phyloP scores from a whole-genome alignment of 208 protist species.

The Trypanosomatidae sp. region DNA sequence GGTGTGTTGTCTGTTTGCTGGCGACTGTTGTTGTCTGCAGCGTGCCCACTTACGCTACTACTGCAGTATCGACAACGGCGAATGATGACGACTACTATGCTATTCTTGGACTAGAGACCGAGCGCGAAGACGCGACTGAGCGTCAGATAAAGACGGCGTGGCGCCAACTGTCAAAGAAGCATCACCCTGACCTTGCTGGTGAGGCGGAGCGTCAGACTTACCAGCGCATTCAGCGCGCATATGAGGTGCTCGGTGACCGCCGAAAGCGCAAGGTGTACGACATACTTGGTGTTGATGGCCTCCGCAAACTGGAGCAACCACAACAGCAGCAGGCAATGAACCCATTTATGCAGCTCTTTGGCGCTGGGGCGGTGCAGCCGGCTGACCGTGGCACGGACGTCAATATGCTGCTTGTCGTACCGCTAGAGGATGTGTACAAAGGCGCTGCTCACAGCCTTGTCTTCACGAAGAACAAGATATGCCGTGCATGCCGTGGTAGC shows the following conservation, averaged over 20 bases:
- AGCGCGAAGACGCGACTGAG: conserved; percentile 59
- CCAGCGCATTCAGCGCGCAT: conserved; percentile 70
- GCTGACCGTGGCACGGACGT: conserved; percentile 28
- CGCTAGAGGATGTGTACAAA: conserved; percentile 88
- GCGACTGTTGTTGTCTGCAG: too few relatives aligned
- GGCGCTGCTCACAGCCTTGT: conserved; percentile 64
- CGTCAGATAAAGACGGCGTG: conserved; percentile 66
- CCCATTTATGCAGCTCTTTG: conserved; percentile 15
- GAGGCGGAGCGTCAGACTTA: conserved; percentile 43
- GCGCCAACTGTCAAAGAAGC: conserved; percentile 56
- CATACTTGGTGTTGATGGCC: conserved; percentile 74
- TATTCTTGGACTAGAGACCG: conserved; percentile 36
- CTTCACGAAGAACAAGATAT: conserved; percentile 83
- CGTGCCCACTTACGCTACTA: too few relatives aligned
- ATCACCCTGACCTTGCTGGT: conserved; percentile 69
- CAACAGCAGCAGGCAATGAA: conserved; percentile 13
- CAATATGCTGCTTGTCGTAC: conserved; percentile 47
- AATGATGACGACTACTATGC: conserved; percentile 58
- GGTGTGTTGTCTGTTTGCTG: too few relatives aligned
- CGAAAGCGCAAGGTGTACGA: conserved; percentile 89
- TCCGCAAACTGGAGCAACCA: conserved; percentile 55
- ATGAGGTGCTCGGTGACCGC: conserved; percentile 84
- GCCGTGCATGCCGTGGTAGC: conserved; percentile 52
- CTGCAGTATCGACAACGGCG: too few relatives aligned
- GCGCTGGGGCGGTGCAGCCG: conserved; percentile 14